phyloP scores from a whole-genome alignment of 1,284 basidiomycete species.

The Ustilago lituana region DNA sequence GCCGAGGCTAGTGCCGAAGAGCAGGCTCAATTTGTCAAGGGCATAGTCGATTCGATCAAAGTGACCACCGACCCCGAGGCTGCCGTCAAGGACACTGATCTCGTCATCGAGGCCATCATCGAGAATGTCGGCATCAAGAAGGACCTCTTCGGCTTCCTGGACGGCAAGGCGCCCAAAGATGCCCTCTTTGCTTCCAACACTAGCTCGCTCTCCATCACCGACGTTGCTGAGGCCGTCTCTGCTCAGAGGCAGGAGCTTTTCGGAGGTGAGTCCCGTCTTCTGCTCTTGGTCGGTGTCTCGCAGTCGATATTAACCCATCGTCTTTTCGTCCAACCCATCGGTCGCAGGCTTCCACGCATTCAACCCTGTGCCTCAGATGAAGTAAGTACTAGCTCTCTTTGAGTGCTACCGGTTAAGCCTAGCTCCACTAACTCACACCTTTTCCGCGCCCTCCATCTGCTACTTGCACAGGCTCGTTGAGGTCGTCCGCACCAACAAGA shows the following conservation, averaged over 20 bases:
- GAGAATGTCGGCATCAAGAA: conserved; percentile 73
- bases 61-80: conserved; percentile 71
- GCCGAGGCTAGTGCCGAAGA: conserved; percentile 69
- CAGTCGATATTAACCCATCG: too few relatives aligned
- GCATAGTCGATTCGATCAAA: conserved; percentile 70
- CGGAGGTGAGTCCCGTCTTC: conserved; percentile 35
- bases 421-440: neutral
- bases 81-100: conserved; percentile 70
- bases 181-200: conserved; percentile 73
- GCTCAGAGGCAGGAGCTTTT: conserved; percentile 55
- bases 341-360: conserved; percentile 73
- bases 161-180: conserved; percentile 69
- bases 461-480: conserved; percentile 67
- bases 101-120: conserved; percentile 74
- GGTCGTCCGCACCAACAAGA: conserved; percentile 71
- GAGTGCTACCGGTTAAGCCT: neutral
- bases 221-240: conserved; percentile 69
- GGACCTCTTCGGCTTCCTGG: conserved; percentile 71
- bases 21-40: conserved; percentile 66
- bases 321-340: too few relatives aligned
- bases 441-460: too few relatives aligned
- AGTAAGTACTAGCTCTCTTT: conserved; percentile 64
- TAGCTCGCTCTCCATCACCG: conserved; percentile 71
- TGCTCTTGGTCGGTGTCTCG: neutral
- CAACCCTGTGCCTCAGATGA: conserved; percentile 71